phyloP scores from a whole-genome alignment of 768 basidiomycete species.

The Xerocomus brunneocitrinus region DNA sequence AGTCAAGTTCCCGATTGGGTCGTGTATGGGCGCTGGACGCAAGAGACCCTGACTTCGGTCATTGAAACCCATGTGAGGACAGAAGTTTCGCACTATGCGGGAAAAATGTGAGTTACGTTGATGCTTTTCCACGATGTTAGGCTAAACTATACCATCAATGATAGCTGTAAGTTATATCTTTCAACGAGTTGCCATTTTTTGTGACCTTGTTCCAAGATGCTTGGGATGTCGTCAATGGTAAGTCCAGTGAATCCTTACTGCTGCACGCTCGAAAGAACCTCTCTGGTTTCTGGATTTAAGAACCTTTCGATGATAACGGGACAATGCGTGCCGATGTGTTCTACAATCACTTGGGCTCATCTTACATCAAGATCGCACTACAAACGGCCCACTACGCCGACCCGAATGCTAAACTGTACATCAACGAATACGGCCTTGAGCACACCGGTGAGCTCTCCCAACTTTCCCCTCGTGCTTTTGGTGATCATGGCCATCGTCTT shows the following conservation, averaged over 20 bases:
- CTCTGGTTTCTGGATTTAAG: not conserved
- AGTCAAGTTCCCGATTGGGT: conserved; percentile 17
- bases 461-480: not conserved
- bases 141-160: not conserved
- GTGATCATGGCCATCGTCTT: not conserved
- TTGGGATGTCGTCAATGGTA: conserved; percentile 23
- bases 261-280: not conserved
- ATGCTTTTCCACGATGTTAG: not conserved
- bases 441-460: conserved; percentile 13
- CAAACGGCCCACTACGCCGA: conserved; percentile 29
- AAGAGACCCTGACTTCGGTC: conserved; percentile 11
- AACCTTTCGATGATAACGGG: conserved; percentile 47
- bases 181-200: not conserved
- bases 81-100: conserved; percentile 14
- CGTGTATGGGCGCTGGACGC: conserved; percentile 10
- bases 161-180: conserved; percentile 10
- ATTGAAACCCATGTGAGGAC: conserved; percentile 16
- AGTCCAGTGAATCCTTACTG: not conserved
- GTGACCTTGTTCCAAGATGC: conserved; percentile 9
- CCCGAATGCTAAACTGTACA: conserved; percentile 31
- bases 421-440: conserved; percentile 30
- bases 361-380: conserved; percentile 51
- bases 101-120: conserved; percentile 7
- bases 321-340: conserved; percentile 51
- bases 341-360: conserved; percentile 44